Conservation (phyloP, 2,329 filamentous ascomycete genomes). For the Sarocladium kiliense region DNA sequence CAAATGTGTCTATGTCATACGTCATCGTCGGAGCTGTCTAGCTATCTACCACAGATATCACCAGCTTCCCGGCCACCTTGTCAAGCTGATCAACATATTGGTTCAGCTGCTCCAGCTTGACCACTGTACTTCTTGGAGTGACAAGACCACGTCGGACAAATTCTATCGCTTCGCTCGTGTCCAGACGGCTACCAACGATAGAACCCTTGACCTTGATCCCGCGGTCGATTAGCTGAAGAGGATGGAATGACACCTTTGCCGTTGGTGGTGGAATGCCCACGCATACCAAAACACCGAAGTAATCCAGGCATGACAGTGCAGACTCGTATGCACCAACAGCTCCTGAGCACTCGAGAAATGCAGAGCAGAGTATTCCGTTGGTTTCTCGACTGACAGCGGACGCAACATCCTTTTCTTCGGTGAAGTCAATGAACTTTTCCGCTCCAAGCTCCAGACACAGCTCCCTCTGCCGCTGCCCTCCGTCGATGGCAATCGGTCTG, state of each 20-base stretch:
- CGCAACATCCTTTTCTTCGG: conserved; percentile 59
- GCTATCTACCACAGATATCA: background rate
- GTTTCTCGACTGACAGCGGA: background rate
- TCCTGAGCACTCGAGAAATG: conserved; percentile 1
- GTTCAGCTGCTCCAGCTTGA: background rate
- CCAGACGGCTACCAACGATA: conserved; percentile 28
- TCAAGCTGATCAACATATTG: background rate
- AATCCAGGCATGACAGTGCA: background rate
- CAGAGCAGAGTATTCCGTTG: background rate
- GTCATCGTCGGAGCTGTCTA: no score
- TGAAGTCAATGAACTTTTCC: conserved; percentile 71
- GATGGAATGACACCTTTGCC: conserved; percentile 24
- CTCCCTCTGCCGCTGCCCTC: conserved; percentile 71
- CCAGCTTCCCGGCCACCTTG: background rate
- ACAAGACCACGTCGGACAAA: conserved; percentile 24
- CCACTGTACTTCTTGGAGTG: background rate
- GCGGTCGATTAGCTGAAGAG: conserved; percentile 26
- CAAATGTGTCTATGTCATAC: no score
- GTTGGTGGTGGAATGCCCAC: conserved; percentile 28
- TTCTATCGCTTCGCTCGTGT: conserved; percentile 34
- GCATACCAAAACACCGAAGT: conserved; percentile 33
- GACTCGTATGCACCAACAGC: background rate
- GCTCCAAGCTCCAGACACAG: conserved; percentile 67
- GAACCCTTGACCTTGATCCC: conserved; percentile 30
- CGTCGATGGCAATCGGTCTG: conserved; percentile 40